Evolutionary conservation across 2,329 filamentous ascomycete genomes (phyloP), one percentile per base, ranked within the genome.

Genomic region (Lizonia empirigonia): DNA sequence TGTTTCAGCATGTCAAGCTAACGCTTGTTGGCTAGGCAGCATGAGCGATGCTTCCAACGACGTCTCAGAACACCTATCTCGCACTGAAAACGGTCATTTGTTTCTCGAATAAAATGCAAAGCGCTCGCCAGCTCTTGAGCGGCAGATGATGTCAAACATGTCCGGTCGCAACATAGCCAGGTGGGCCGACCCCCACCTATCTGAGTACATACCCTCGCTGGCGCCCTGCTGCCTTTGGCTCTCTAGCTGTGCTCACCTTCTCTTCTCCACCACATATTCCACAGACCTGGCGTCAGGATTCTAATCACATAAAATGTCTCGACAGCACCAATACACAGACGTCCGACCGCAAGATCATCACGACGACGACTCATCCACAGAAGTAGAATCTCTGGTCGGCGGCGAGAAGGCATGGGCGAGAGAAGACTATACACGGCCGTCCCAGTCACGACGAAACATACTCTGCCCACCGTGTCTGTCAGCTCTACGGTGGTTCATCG

Each of bases 341-440:
- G 55, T 71, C 26, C 58, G 53, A 7, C 46, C 53, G 10, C 50
- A 59, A 13, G 64, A 67, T 30, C 56, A 56, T 33, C 59, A 66
- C 29, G 65, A 69, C 24, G 65, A 68, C 47, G 64, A 67, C 40
- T 70, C 68, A 15, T 67, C 65, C 12, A 71, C 68, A 2, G 68
- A 71, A 41, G 68, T 71, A 2, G 68, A 70, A 39, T 69, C 66
- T 2, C 52, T 71, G 1, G 60, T 67, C 12, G 68, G 64, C 16
- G 55, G 49, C 32, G 64, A 68, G 44, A 71, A 69, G 50, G 53
- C 60, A 34, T 68, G 66, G 65, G 42, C 41, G 18, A 10, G 53
- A 24, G 53, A 60, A 19, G 59, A 63, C 12, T 69, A 56, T 23
- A 53, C 50, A 35, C 56, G 50, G 24, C 44, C 59, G 40, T 48